A percentile compares a stretch with the other conserved stretches of the same genome.
These are phyloP conservation scores for Cyclocybe aegerita DNA, from an alignment of 768 basidiomycete genomes.

Conservation along the genomic window DNA sequence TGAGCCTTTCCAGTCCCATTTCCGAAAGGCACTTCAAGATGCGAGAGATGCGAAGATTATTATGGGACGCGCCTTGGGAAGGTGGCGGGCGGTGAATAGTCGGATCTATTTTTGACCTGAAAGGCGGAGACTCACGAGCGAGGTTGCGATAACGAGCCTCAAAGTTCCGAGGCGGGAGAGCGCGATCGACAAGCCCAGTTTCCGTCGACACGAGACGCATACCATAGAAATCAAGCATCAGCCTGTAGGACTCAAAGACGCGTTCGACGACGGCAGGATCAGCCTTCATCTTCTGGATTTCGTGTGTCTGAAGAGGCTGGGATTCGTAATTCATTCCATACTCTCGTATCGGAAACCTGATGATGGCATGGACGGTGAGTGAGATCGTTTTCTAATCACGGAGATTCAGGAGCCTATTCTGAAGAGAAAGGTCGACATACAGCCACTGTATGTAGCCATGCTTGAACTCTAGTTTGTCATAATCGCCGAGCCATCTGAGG, in stretches of 20 bases:
- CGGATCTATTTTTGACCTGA: constrained; percentile 7
- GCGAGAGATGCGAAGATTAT: constrained; percentile 74
- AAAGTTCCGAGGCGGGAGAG: constrained; percentile 47
- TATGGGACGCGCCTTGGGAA: constrained; percentile 60
- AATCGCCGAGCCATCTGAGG: constrained; percentile 64
- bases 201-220: constrained; percentile 60
- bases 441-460: constrained; percentile 83
- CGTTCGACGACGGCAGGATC: constrained; percentile 48
- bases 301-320: constrained; percentile 66
- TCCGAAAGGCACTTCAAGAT: constrained; percentile 77
- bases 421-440: constrained; percentile 37
- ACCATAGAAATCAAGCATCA: constrained; percentile 83
- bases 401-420: not conserved
- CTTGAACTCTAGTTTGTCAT: constrained; percentile 58
- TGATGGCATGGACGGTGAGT: no score
- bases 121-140: constrained; percentile 46
- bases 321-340: constrained; percentile 70
- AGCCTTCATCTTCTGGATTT: constrained; percentile 55
- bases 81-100: constrained; percentile 15
- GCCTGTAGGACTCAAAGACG: constrained; percentile 57
- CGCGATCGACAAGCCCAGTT: constrained; percentile 60
- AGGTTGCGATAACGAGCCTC: constrained; percentile 62
- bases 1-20: constrained; percentile 62
- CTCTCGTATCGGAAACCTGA: constrained; percentile 73
- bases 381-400: not conserved